Base-by-base conservation (phyloP, 148 eudicot genomes). In the Fagopyrum esculentum region DNA sequence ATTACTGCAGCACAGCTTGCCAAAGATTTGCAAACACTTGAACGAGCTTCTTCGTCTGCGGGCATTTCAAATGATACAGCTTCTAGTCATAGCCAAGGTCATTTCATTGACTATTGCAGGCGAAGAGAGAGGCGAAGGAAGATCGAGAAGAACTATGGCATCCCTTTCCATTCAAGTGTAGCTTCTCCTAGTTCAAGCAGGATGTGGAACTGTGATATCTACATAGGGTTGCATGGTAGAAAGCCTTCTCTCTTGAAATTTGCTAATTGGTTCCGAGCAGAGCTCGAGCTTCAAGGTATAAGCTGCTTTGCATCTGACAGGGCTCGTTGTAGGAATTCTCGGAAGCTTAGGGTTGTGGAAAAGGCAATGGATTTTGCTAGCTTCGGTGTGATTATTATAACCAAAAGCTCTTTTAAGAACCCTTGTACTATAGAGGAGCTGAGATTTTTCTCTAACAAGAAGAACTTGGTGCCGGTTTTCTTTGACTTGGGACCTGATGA, bases 341-440 rank as follows among this genome's bases (percentile, higher is more conserved):
- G 90, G 73, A 90, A 90, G 77, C 88, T 86, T 51, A 81, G 77
- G 55, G 79, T 79, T 40, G 84, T 87, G 10, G 92, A 90, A 77
- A 86, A 82, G 74, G 89, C 91, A 9, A 90, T 90, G 96, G 92
- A 89, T 81, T 83, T 85, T 50, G 83, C 86, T 63, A 83, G 88
- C 80, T 90, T 87, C 77, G 96, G 92, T 47, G 92, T 89, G 45
- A 87, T 90, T 17, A 87, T 90, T 73, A 59, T 90, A 73, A 88
- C 90, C 1, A 82, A 77, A 30, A 88, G 89, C 81, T 90, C 92
- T 5, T 92, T 95, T 64, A 86, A 88, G 81, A 95, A 95, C 82
- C 97, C 99, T 0, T 92, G 87, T 82, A 90, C 93, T 40, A 92
- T 95, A 30, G 96, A 95, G 80, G 99, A 95, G 83, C 83, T 95